phyloP scores from a whole-genome alignment of 1,284 basidiomycete genomes.

The Sporisorium sorghi region DNA sequence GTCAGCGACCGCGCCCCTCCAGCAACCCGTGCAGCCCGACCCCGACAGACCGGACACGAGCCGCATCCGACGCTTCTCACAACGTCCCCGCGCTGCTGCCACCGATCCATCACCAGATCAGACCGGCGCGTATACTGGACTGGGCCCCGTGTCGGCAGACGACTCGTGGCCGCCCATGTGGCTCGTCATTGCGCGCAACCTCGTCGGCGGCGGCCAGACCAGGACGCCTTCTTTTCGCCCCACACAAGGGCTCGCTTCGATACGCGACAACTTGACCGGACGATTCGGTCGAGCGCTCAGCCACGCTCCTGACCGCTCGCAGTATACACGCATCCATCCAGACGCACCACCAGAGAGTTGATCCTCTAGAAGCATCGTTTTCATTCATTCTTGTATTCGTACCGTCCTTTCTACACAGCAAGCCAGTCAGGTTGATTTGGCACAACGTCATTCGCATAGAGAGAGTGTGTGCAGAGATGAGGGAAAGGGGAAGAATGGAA shows the following conservation, averaged over 20 bases:
- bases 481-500: neutral
- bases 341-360: conserved; percentile 17
- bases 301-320: conserved; percentile 22
- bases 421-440: neutral
- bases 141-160: conserved; percentile 32
- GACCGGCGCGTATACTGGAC: conserved; percentile 7
- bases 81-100: conserved; percentile 12
- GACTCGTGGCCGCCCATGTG: conserved; percentile 49
- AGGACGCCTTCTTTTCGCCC: conserved; percentile 20
- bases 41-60: conserved; percentile 29
- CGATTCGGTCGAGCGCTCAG: conserved; percentile 25
- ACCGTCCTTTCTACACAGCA: neutral
- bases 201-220: conserved; percentile 23
- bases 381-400: conserved; percentile 22
- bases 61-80: conserved; percentile 39
- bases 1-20: too few species aligned
- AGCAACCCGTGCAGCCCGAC: neutral
- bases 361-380: neutral
- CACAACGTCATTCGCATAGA: neutral
- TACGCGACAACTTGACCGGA: conserved; percentile 17
- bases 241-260: conserved; percentile 16
- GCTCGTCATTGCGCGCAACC: conserved; percentile 46
- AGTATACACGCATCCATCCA: conserved; percentile 28
- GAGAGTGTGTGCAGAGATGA: neutral
- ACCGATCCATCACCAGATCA: neutral